Evolutionary conservation across 2,329 filamentous ascomycete species (phyloP).

Genomic region (Beauveria pseudobassiana): DNA sequence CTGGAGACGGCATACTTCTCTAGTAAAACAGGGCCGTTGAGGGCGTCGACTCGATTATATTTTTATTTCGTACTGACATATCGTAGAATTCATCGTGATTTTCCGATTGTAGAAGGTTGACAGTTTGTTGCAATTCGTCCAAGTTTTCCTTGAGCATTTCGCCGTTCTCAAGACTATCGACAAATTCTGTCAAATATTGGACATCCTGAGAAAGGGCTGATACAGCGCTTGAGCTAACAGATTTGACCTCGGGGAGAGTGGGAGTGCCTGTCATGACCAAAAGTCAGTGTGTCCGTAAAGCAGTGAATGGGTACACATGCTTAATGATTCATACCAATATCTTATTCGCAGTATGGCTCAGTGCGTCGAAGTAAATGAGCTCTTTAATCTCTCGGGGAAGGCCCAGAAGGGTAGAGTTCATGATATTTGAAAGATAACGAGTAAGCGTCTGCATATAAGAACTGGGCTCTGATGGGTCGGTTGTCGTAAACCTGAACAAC

Average conservation of each 20-base stretch:
- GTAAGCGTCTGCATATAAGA: constrained; percentile 96
- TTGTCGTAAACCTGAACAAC: constrained; percentile 41
- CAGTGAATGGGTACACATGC: no score
- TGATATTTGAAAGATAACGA: constrained; percentile 87
- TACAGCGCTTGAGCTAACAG: constrained; percentile 83
- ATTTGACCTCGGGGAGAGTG: constrained; percentile 71
- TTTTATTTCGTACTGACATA: constrained; percentile 79
- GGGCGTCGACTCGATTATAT: constrained; percentile 84
- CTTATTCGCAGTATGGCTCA: constrained; percentile 81
- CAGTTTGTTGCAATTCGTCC: constrained; percentile 89
- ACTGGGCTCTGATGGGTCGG: constrained; percentile 63
- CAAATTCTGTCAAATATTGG: constrained; percentile 75
- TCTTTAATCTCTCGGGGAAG: constrained; percentile 96
- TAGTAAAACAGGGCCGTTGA: constrained; percentile 81
- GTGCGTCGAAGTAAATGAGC: constrained; percentile 93
- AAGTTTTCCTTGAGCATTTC: constrained; percentile 83
- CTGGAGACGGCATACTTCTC: constrained; percentile 63
- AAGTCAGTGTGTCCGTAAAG: background rate
- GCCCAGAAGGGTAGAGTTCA: constrained; percentile 87
- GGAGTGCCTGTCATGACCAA: constrained; percentile 50
- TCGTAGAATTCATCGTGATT: constrained; percentile 98
- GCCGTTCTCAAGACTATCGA: constrained; percentile 73
- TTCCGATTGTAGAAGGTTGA: constrained; percentile 76
- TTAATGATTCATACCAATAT: constrained; percentile 56
- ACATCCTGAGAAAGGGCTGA: constrained; percentile 76